These are phyloP conservation scores for Blumeria graminis DNA, from an alignment of 2,329 filamentous ascomycete species.

Conservation along the genomic window DNA sequence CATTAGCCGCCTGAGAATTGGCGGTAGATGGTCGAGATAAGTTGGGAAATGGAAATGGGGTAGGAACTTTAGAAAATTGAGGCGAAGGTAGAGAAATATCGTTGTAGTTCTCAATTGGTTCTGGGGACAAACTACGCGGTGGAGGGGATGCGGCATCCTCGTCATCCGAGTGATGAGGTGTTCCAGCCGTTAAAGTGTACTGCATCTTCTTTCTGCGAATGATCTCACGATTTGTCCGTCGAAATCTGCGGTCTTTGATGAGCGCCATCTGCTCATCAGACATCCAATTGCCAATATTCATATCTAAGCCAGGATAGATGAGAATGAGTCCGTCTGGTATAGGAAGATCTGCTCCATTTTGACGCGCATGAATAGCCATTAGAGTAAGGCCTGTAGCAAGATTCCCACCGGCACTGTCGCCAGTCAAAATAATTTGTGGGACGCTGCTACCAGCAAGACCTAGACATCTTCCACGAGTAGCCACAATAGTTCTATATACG, in stretches of 20 bases:
- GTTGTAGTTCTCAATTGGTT: neutral
- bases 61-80: slow-evolving; percentile 8
- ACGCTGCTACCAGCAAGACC: slow-evolving; percentile 41
- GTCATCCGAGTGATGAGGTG: slow-evolving; percentile 58
- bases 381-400: slow-evolving; percentile 58
- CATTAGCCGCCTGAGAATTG: slow-evolving; percentile 1
- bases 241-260: slow-evolving; percentile 59
- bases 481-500: slow-evolving; percentile 51
- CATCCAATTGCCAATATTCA: slow-evolving; percentile 99
- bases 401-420: slow-evolving; percentile 66
- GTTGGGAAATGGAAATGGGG: slow-evolving; percentile 6
- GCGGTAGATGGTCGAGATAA: neutral
- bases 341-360: slow-evolving; percentile 35
- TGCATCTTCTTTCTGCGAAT: slow-evolving; percentile 69
- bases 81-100: slow-evolving; percentile 9
- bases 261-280: slow-evolving; percentile 91
- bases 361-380: slow-evolving; percentile 65
- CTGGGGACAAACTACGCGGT: slow-evolving; percentile 2
- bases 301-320: slow-evolving; percentile 75
- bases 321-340: slow-evolving; percentile 59
- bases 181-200: slow-evolving; percentile 63
- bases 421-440: slow-evolving; percentile 48
- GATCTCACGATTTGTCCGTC: slow-evolving; percentile 56
- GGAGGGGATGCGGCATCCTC: slow-evolving; percentile 17
- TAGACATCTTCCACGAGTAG: slow-evolving; percentile 48